Evolutionary conservation across 1,284 basidiomycete genomes (phyloP), one percentile per base, ranked within the genome.

Genomic region (Cutaneotrichosporon daszewskae): DNA sequence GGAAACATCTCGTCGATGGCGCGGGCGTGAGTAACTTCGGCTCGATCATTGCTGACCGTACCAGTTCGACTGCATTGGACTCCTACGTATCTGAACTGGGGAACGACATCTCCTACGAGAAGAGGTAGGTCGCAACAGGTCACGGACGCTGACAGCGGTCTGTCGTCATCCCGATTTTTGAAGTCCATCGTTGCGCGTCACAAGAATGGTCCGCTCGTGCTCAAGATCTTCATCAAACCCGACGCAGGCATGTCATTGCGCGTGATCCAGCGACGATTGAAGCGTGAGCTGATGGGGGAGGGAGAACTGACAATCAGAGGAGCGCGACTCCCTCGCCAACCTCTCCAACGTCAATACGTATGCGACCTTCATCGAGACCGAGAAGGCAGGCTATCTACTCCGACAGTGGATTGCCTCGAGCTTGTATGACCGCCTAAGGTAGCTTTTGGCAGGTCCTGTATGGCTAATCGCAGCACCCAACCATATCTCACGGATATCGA

Each of bases 371-470:
- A 79, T 90, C 13, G 95, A 98, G 72, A 96, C 92, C 0, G 94
- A 97, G 53, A 89, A 86, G 64, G 94, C 92, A 8, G 95, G 89
- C 0, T 98, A 96, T 68, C 79, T 97, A 28, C 82, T 97, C 46
- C 77, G 94, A 20, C 94, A 97, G 67, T 99, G 89, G 88, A 77
- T 91, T 11, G 86, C 89, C 5, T 92, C 86, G 59, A 97, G 87
- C 60, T 75, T 98, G 8, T 99, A 98, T 68, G 95, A 99, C 69
- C 81, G 94, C 35, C 95, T 99, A 62, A 96, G 91, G 91, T 90
- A 52, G 49, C 81, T 69, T 10, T 12, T 22, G 11, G 11, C 9
- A 10, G 10, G n/a, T 23, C 12, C 18, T 7, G 6, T 3, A 35
- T 18, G n/a, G 16, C 36, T 39, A 18, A 22, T 34, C 10, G 6